Evolutionary conservation across 257 asterid genomes (phyloP), one percentile per base, ranked within the genome.

Genomic region (Cynanchum wilfordii): DNA sequence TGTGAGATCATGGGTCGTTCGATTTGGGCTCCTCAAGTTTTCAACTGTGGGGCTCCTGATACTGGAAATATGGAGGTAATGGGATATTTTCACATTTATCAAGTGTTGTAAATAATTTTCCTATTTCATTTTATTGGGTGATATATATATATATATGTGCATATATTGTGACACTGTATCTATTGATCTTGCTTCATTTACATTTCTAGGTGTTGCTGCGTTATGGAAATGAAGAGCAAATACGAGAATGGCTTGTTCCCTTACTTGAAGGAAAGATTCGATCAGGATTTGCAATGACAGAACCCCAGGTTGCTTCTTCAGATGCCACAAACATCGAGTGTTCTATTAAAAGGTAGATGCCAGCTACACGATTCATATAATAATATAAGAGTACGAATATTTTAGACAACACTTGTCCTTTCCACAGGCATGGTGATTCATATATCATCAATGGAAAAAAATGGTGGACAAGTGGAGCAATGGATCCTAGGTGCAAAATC

Each of bases 381-480:
- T 4, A 33, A 5, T 33, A 5, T 33, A 33, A 33, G 38, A 33
- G 38, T 33, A 33, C 4, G n/a, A 51, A 40, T 52, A 50, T 27
- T 65, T 42, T 33, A 20, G n/a, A 64, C 42, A 27, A 30, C 10
- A 16, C 15, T 2, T 65, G 20, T 81, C 67, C 69, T 66, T 77
- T 76, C 56, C 71, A 51, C 80, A 94, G 99, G 74, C 70, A 80
- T 27, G 98, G 85, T 55, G 87, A 88, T 83, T 88, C 92, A 0
- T 94, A 88, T 78, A 81, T 94, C 79, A 86, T 94, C 81, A 91
- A 91, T 49, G 99, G 98, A 75, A 88, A 81, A 63, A 94, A 94
- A 79, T 94, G 99, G 99, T 94, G 98, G 99, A 90, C 98, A 7
- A 91, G 97, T 40, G 99, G 99, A 77, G 99, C 99, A 79, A 91